phyloP scores from a whole-genome alignment of 2,329 filamentous ascomycete species.

The Fusarium brachygibbosum region DNA sequence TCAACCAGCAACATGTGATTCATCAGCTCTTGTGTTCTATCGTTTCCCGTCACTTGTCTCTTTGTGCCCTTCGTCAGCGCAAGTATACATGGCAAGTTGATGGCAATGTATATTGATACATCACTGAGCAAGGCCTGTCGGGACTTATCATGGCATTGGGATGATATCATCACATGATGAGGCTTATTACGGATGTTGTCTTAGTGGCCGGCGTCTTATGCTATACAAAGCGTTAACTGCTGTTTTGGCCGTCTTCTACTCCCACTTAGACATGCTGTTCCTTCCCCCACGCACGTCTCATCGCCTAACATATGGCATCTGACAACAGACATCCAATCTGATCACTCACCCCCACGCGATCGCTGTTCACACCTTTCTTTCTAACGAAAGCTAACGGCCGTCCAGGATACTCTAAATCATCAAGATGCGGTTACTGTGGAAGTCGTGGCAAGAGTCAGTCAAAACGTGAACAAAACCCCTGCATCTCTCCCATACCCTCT shows the following conservation, averaged over 20 bases:
- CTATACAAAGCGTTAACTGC: constrained; percentile 8
- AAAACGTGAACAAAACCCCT: constrained; percentile 57
- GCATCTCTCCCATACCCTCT: neutral
- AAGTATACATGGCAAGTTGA: neutral
- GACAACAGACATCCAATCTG: constrained; percentile 18
- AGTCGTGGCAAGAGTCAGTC: constrained; percentile 63
- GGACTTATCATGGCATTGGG: neutral
- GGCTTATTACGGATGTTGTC: neutral
- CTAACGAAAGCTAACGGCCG: constrained; percentile 36
- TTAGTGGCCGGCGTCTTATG: neutral
- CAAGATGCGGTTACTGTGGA: constrained; percentile 68
- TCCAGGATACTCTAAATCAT: constrained; percentile 66
- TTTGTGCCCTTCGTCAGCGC: neutral
- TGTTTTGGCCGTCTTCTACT: neutral
- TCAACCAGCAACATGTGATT: neutral
- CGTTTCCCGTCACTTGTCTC: neutral
- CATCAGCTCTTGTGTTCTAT: neutral
- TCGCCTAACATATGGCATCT: constrained; percentile 25
- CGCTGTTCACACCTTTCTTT: constrained; percentile 20
- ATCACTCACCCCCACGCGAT: constrained; percentile 43
- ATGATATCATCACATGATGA: constrained; percentile 16
- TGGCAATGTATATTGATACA: neutral
- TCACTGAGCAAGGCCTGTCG: neutral
- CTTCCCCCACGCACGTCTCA: constrained; percentile 27
- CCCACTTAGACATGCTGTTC: constrained; percentile 7